These are phyloP conservation scores for Chalciporus sphaerocephalus DNA, from an alignment of 768 basidiomycete genomes.

Conservation along the genomic window DNA sequence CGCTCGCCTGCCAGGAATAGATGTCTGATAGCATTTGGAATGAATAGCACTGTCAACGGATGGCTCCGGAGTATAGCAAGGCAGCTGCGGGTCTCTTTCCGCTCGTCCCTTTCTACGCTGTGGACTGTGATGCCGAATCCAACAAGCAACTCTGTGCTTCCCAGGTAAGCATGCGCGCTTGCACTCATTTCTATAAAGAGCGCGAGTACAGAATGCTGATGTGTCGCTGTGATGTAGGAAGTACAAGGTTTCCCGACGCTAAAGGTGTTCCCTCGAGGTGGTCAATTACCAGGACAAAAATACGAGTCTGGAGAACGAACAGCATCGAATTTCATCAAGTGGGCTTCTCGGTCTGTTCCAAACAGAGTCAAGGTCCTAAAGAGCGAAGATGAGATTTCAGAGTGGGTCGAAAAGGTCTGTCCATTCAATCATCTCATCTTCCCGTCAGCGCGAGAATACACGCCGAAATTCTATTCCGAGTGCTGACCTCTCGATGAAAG, in stretches of 20 bases:
- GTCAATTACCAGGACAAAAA: slow-evolving; percentile 51
- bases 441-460: not conserved
- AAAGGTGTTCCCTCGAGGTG: slow-evolving; percentile 85
- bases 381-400: slow-evolving; percentile 50
- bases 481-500: slow-evolving; percentile 19
- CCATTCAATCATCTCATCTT: not conserved
- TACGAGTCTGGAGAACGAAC: slow-evolving; percentile 71
- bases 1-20: not conserved
- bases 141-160: slow-evolving; percentile 83
- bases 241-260: slow-evolving; percentile 92
- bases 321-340: slow-evolving; percentile 69
- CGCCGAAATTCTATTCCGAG: too few species aligned
- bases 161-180: slow-evolving; percentile 42
- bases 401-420: slow-evolving; percentile 67
- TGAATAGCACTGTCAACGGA: slow-evolving; percentile 67
- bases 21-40: not conserved
- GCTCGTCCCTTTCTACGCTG: slow-evolving; percentile 81
- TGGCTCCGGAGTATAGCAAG: slow-evolving; percentile 82
- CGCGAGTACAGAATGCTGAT: too few species aligned
- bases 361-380: slow-evolving; percentile 61
- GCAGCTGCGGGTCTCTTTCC: slow-evolving; percentile 77
- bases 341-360: slow-evolving; percentile 70
- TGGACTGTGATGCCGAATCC: slow-evolving; percentile 83
- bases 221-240: slow-evolving; percentile 36
- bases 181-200: not conserved